Conservation (phyloP, 257 asterid genomes). For the Gentiana macrophylla region DNA sequence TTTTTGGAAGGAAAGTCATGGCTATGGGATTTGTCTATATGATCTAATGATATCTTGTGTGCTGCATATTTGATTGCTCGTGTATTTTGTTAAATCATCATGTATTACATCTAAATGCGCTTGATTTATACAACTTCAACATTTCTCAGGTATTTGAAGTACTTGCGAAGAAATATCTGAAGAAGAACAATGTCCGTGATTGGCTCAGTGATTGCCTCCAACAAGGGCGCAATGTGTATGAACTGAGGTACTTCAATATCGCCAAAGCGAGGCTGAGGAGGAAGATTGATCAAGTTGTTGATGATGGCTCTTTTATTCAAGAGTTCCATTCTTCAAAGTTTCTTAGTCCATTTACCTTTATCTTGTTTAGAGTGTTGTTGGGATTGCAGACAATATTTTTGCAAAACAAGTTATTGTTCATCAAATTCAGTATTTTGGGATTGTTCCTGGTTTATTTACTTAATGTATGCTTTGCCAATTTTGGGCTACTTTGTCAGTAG, state of each 20-base stretch:
- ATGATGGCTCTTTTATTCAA: not conserved
- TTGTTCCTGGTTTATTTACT: no score
- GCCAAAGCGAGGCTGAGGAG: slow-evolving; percentile 41
- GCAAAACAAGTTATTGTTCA: no score
- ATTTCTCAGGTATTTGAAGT: slow-evolving; percentile 38
- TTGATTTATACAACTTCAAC: no score
- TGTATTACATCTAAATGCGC: not conserved
- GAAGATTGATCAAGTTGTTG: slow-evolving; percentile 22
- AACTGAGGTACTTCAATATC: slow-evolving; percentile 43
- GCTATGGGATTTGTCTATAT: no score
- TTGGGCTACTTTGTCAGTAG: no score
- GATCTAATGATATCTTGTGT: no score
- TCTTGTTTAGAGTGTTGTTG: not conserved
- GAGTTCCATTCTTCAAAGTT: not conserved
- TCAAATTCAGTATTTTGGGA: no score
- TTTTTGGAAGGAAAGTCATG: no score
- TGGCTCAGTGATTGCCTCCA: slow-evolving; percentile 42
- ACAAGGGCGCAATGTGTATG: slow-evolving; percentile 41
- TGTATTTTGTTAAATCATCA: no score
- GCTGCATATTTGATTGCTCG: no score
- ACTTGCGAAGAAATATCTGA: slow-evolving; percentile 39
- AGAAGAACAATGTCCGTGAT: slow-evolving; percentile 42
- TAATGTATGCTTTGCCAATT: no score
- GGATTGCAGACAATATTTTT: not conserved
- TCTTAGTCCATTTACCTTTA: not conserved